Evolutionary conservation across 176 grass and related monocot species (phyloP), one percentile per base, ranked within the genome.

Genomic region (Oryza nivara): DNA sequence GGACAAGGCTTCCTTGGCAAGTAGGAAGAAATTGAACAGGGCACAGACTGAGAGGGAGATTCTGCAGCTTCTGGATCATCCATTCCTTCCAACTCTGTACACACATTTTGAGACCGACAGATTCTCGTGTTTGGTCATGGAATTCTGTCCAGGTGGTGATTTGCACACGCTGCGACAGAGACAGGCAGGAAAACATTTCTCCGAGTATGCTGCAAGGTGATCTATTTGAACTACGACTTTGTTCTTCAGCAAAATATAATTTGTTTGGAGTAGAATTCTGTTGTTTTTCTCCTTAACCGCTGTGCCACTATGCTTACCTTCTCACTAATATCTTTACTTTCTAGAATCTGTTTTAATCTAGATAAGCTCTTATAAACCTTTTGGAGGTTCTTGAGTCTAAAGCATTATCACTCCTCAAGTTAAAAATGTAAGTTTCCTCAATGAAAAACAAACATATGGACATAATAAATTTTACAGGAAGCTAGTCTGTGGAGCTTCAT

Each of bases 41-140:
- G 91, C 94, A 83, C 94, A 97, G 73, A 97, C 94, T 60, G 94
- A 97, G 83, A 93, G 94, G 63, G 94, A 93, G 75, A 97, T 97
- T 49, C 89, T 97, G 13, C 94, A 97, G 75, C 89, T 97, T 82
- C 82, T 97, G 65, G 94, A 97, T 77, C 94, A 97, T 69, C 94
- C 94, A 25, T 97, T 97, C 82, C 89, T 97, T 17, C 94, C 94
- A 32, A 97, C 94, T 16, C 72, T 96, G 73, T 96, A 96, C 70
- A 96, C 93, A 61, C 93, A 96, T 91, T 96, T 96, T 88, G 93
- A 96, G 83, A 96, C 93, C 1, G 93, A 96, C 30, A 88, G 91
- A 46, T 96, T 96, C 85, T 95, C 91, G 17, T 98, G 96, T 82
- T 83, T 98, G 60, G 93, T 98, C 35, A 98, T 98, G 96, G 96